phyloP scores from a whole-genome alignment of 176 grass and related monocot genomes.

The Oryza nivara region DNA sequence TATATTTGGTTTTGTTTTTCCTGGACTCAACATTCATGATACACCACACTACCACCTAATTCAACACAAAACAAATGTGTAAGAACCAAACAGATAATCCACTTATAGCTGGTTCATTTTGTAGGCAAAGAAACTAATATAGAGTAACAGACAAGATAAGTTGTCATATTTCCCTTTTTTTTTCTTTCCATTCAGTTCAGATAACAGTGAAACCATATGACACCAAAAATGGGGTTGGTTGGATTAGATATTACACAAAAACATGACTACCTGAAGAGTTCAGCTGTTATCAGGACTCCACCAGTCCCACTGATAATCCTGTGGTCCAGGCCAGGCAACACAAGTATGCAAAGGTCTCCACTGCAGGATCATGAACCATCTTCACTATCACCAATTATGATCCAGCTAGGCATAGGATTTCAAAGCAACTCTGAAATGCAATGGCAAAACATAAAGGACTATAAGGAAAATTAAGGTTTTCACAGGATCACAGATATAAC shows the following conservation, averaged over 20 bases:
- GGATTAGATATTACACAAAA: neutral
- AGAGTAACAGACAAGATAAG: neutral
- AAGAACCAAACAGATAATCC: neutral
- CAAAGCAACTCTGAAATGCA: slow-evolving; percentile 70
- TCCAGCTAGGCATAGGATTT: slow-evolving; percentile 76
- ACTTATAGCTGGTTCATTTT: neutral
- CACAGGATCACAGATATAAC: neutral
- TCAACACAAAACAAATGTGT: neutral
- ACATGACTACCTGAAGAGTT: slow-evolving; percentile 58
- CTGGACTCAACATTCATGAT: slow-evolving; percentile 53
- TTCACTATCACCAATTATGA: slow-evolving; percentile 66
- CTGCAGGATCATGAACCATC: slow-evolving; percentile 54
- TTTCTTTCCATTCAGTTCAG: neutral
- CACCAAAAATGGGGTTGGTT: neutral
- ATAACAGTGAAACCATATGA: neutral
- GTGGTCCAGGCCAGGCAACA: slow-evolving; percentile 67
- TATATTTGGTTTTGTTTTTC: slow-evolving; percentile 50
- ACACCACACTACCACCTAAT: slow-evolving; percentile 56
- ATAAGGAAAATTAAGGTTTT: neutral
- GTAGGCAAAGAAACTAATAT: neutral
- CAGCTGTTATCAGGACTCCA: slow-evolving; percentile 66
- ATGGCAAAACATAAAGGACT: neutral
- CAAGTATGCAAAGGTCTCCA: slow-evolving; percentile 64
- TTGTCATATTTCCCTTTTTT: neutral
- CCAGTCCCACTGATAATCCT: slow-evolving; percentile 69